Base-by-base conservation (phyloP, 2,329 filamentous ascomycete species). In the Stemphylium beticola region DNA sequence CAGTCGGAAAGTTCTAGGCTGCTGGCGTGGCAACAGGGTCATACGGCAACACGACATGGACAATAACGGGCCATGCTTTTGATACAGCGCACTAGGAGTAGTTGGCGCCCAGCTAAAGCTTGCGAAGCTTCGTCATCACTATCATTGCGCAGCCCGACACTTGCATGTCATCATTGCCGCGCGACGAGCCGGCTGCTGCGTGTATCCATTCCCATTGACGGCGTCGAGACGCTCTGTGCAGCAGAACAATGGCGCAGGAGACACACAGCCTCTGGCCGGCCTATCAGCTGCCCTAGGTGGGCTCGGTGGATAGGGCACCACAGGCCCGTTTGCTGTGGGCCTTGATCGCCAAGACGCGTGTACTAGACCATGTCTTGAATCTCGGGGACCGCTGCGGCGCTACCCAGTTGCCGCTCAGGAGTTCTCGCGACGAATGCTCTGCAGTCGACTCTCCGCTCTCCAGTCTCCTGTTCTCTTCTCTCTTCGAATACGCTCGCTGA, bases 1-100 rank as follows among this genome's bases (percentile, higher is more conserved):
- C 26, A 29, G 33, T 15, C 33, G 34, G 17, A 37, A 32, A 44
- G 33, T 15, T 15, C 29, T 50, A 22, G 26, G 50, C 53, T 32
- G 53, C 52, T 62, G 55, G 55, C 49, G 54, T 62, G 63, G 61
- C 63, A 60, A 64, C 57, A 58, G 51, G 52, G 33, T 37, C 47
- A 46, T 43, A 45, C 42, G 55, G 29, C 55, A 18, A 33, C 36
- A 26, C 32, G 22, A 20, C 38, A 14, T 31, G 34, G 32, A 47
- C 44, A 43, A 39, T 34, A 44, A 57, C 50, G 60, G 52, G 31
- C 20, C 34, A 29, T 47, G 22, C 34, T 33, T 42, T 17, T 32
- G 33, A 24, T 36, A 20, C 36, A 36, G 24, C 18, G 22, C 52
- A 55, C 40, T 49, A 54, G 47, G 55, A 34, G 49, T 40, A 55